Evolutionary conservation across 768 basidiomycete species (phyloP).

Genomic region (Leccinum boreale): DNA sequence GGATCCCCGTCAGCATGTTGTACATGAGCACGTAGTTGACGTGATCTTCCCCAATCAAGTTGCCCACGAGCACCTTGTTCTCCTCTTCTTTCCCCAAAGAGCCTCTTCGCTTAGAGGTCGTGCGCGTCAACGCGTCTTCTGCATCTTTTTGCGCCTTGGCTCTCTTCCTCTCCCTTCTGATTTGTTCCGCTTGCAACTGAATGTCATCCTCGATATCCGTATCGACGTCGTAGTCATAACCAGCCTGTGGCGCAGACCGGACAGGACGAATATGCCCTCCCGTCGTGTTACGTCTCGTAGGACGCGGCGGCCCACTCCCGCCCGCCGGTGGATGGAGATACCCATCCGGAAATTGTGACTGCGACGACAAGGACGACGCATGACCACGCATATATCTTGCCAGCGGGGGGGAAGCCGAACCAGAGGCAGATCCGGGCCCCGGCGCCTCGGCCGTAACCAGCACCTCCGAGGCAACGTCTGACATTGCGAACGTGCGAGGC

Average conservation of each 20-base stretch:
- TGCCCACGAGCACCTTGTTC: constrained; percentile 75
- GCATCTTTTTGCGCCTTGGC: constrained; percentile 63
- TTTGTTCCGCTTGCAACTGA: constrained; percentile 83
- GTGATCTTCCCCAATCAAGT: constrained; percentile 96
- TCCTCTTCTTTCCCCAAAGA: constrained; percentile 38
- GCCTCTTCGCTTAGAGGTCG: constrained; percentile 21
- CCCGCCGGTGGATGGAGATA: constrained; percentile 50
- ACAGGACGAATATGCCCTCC: constrained; percentile 43
- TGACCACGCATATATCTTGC: constrained; percentile 21
- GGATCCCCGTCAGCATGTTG: constrained; percentile 99
- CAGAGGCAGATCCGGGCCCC: constrained; percentile 13
- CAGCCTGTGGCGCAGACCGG: constrained; percentile 31
- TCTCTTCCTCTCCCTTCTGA: constrained; percentile 78
- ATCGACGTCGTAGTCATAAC: constrained; percentile 37
- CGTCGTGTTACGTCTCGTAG: constrained; percentile 67
- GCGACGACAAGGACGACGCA: constrained; percentile 23
- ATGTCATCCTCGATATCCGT: constrained; percentile 56
- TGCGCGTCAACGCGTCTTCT: constrained; percentile 51
- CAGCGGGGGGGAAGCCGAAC: constrained; percentile 17
- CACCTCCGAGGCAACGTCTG: constrained; percentile 20
- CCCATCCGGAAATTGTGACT: constrained; percentile 36
- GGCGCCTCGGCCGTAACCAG: constrained; percentile 17
- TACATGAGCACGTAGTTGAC: constrained; percentile 99
- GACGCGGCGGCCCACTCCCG: constrained; percentile 30
- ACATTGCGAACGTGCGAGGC: constrained; percentile 6